Base-by-base conservation (phyloP, 2,329 filamentous ascomycete genomes). In the Aspergillus sp. region DNA sequence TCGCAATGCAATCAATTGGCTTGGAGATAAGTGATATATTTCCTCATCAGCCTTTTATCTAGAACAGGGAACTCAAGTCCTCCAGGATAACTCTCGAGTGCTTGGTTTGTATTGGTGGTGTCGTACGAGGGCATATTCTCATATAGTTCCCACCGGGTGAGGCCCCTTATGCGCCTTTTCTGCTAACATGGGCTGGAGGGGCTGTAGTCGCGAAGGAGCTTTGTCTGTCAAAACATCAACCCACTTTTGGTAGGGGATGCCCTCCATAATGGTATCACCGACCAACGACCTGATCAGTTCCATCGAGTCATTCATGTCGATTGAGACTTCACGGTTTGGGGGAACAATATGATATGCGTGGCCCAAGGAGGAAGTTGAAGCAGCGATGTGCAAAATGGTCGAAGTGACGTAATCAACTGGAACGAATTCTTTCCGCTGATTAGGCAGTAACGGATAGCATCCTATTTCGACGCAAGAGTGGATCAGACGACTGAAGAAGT, bases 401-500 rank as follows among this genome's bases (percentile, higher is more conserved):
- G 40, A 19, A 26, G 44, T 45, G 6, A 59, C 58, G 35, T 50
- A 61, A 28, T 61, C 56, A 1, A 62, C 53, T 0, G 59, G 47
- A 1, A 60, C 56, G 30, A 57, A 58, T 27, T 61, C 59, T 29
- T 56, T 53, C 7, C 52, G 46, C 33, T 61, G 56, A n/a, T 46
- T 50, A 0, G 54, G 52, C 3, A 62, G 50, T 6, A 36, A 6
- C 5, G 58, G 59, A 31, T 56, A 62, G 29, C 19, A 48, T 2
- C 72, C 71, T 3, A 95, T 74, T 64, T 95, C 87, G 33, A 90
- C 68, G 56, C 88, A 91, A 42, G 86, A 88, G 67, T 91, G 90
- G 38, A 84, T 71, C 65, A 95, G 78, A 10, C 90, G 80, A 52
- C 93, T 77, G 9, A 95, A 68, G 69, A 95, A 95, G 67, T 95